A percentile compares a stretch with the other conserved stretches of the same genome.
Evolutionary conservation across 805 yeast species (phyloP).

Genomic region (Myxozyma geophila): DNA sequence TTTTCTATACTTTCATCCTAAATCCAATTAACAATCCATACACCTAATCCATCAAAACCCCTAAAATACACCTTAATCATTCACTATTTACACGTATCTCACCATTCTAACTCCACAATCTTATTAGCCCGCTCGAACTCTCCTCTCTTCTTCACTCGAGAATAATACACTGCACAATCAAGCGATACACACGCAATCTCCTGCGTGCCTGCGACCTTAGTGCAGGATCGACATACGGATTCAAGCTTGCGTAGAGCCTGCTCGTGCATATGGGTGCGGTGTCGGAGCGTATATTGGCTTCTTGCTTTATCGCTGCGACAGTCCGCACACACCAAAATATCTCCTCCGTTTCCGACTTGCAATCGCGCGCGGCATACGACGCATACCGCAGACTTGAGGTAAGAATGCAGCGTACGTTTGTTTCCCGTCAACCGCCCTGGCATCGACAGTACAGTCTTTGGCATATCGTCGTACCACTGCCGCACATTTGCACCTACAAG

Average conservation of each 20-base stretch:
- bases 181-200: conserved; percentile 57
- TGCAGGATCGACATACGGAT: conserved; percentile 43
- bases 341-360: conserved; percentile 19
- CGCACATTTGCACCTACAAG: conserved; percentile 79
- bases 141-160: conserved; percentile 51
- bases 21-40: too few species aligned
- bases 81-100: background rate
- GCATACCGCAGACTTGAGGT: conserved; percentile 30
- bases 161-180: conserved; percentile 68
- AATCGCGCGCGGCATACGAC: conserved; percentile 19
- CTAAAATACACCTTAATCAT: too few species aligned
- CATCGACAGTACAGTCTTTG: conserved; percentile 46
- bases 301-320: conserved; percentile 21
- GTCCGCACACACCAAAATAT: conserved; percentile 31
- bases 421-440: conserved; percentile 10
- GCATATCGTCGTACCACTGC: conserved; percentile 76
- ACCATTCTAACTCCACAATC: background rate
- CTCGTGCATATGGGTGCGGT: conserved; percentile 32
- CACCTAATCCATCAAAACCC: too few species aligned
- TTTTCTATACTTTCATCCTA: too few species aligned
- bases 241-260: conserved; percentile 33
- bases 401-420: conserved; percentile 25
- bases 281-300: conserved; percentile 28
- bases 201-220: conserved; percentile 43
- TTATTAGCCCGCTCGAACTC: conserved; percentile 5